Evolutionary conservation across 345 rosid genomes (phyloP), one percentile per base, ranked within the genome.

Genomic region (Arabidopsis arenosa): DNA sequence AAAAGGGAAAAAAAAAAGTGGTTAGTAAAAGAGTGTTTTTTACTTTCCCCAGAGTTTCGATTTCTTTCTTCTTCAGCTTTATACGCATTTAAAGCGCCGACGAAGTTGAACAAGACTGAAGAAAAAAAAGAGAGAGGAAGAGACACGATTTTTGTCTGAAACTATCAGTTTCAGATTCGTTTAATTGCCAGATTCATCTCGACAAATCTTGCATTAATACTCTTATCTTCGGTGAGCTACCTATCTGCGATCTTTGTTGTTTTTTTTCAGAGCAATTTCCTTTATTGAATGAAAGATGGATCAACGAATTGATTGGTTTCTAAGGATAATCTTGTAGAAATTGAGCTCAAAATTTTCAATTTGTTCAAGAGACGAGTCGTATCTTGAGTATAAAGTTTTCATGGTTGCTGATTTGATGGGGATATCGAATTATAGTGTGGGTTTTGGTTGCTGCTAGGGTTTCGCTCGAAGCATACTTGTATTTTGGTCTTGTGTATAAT

Each of bases 51-150:
- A 18, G 21, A 6, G 45, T 18, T 57, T 70, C 8, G 23, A 51
- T 72, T 6, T 30, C 26, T 18, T 23, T 59, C 44, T 15, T 37
- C 68, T 11, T 40, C 68, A 51, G 33, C 54, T 43, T 63, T 63
- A 14, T 30, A 63, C 26, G 77, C 77, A 73, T 64, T 74, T 55
- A 74, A 74, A 65, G 72, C 77, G 77, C 72, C 72, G 78, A 65
- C 77, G 55, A 74, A 65, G 30, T 9, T 44, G 71, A 74, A 72
- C 5, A 70, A 21, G 66, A 58, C n/a, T 60, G 47, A 5, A 49
- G 17, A 39, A 39, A 23, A 11, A 14, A 45, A 15, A 17, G 26
- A 58, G 5, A 51, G 18, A 32, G 28, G 52, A 37, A 37, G 5
- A 63, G 40, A 65, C 65, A 63, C 72, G 64, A 55, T 9, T 65